Base-by-base conservation (phyloP, 768 basidiomycete species). In the Rhodotorula graminis region DNA sequence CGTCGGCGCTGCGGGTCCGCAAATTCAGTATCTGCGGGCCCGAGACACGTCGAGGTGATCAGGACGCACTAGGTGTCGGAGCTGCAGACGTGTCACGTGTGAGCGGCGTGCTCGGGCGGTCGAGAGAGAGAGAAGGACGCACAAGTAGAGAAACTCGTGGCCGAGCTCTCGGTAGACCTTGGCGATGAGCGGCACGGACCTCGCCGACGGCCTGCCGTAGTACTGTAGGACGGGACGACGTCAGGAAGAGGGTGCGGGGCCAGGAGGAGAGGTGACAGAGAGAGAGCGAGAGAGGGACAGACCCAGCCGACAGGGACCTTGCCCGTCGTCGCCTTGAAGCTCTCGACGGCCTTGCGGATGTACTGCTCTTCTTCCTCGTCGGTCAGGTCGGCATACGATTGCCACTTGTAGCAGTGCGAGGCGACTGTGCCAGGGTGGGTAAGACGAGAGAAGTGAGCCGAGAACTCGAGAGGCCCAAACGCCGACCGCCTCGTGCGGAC, bases 381-480 rank as follows among this genome's bases (percentile, higher is more conserved):
- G 9, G 72, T 69, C 71, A 74, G 72, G 0, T 50, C 52, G 37
- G 72, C 70, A 27, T 77, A 64, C 25, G 77, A 73, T 25, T 77
- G 66, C 79, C 79, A 80, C 50, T 78, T 64, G 71, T 77, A 79
- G 27, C 78, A 79, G 53, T 80, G 79, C 58, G 76, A 77, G 9
- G 76, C 76, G 29, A 77, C 74, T 33, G 31, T 11, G 55, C 50
- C n/a, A n/a, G n/a, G n/a, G n/a, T n/a, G 15, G 27, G 10, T 12
- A 12, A 5, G 2, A 25, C 27, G 25, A 52, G 50, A 31, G 4
- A 11, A 23, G 47, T 21, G 1, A 21, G 47, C 23, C 18, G 15
- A 2, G 46, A 7, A 14, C 15, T 46, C 19, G 8, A 49, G n/a
- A n/a, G n/a, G n/a, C n/a, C n/a, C n/a, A n/a, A n/a, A n/a, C n/a